Percentiles rank a stretch among this genome's conserved stretches.
These are phyloP conservation scores for Mycena rosella DNA, from an alignment of 768 basidiomycete genomes.

Conservation along the genomic window DNA sequence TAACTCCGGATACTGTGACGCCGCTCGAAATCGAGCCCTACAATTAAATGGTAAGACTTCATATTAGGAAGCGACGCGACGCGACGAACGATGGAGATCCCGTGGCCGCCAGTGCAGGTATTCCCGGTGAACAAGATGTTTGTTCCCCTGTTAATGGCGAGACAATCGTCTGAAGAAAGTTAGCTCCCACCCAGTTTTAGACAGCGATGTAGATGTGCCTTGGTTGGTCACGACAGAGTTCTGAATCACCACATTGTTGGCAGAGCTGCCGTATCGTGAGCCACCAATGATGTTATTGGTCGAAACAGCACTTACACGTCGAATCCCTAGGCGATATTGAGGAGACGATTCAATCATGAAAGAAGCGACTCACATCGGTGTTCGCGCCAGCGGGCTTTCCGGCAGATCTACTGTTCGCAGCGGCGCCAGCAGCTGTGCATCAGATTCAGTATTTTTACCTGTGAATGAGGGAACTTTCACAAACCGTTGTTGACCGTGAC, in stretches of 20 bases:
- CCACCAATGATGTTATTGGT: neutral
- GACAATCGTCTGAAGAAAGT: conserved; percentile 36
- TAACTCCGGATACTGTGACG: conserved; percentile 27
- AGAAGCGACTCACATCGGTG: conserved; percentile 31
- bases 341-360: neutral
- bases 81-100: conserved; percentile 27
- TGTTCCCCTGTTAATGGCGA: conserved; percentile 38
- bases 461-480: neutral
- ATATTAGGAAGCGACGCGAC: neutral
- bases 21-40: conserved; percentile 33
- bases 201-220: conserved; percentile 6
- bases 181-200: neutral
- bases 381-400: conserved; percentile 37
- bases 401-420: conserved; percentile 33
- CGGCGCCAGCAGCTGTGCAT: conserved; percentile 34
- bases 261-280: conserved; percentile 8
- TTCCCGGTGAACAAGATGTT: conserved; percentile 38
- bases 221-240: conserved; percentile 37
- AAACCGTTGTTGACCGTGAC: conserved; percentile 35
- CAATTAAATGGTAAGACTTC: neutral
- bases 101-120: conserved; percentile 36
- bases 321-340: neutral
- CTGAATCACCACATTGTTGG: conserved; percentile 34
- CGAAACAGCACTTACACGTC: neutral
- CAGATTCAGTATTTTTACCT: neutral